These are phyloP conservation scores for Quercus glauca DNA, from an alignment of 306 rosid species.

Conservation along the genomic window DNA sequence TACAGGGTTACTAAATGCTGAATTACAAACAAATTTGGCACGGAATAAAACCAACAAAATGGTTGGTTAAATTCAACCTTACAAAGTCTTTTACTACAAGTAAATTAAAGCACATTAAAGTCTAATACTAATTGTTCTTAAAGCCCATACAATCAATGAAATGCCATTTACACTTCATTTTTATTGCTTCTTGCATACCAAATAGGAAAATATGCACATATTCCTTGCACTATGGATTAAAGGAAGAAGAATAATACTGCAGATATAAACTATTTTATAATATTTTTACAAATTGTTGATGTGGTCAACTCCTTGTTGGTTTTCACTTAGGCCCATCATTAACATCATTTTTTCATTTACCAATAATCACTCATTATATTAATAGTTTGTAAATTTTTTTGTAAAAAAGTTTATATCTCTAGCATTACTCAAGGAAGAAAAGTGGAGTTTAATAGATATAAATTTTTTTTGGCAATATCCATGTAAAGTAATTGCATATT, in stretches of 20 bases:
- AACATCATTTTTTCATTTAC: no score
- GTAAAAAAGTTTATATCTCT: no score
- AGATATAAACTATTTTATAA: no score
- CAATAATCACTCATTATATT: no score
- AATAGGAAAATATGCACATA: background rate
- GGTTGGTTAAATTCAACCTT: no score
- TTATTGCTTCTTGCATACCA: background rate
- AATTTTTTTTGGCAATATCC: background rate
- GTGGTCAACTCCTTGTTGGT: no score
- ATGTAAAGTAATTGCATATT: background rate
- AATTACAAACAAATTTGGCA: no score
- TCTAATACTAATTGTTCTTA: background rate
- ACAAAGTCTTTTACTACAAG: background rate
- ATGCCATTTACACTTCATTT: background rate
- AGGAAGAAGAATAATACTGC: background rate
- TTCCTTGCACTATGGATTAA: no score
- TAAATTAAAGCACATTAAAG: slow-evolving; percentile 3
- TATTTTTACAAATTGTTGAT: no score
- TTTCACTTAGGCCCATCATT: no score
- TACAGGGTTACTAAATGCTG: no score
- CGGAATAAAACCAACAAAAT: no score
- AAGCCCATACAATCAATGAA: background rate
- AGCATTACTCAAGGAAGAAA: background rate
- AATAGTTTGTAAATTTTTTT: fast-evolving
- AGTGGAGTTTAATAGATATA: background rate